These are phyloP conservation scores for Talaromyces funiculosus DNA, from an alignment of 2,329 filamentous ascomycete species.

Conservation along the genomic window DNA sequence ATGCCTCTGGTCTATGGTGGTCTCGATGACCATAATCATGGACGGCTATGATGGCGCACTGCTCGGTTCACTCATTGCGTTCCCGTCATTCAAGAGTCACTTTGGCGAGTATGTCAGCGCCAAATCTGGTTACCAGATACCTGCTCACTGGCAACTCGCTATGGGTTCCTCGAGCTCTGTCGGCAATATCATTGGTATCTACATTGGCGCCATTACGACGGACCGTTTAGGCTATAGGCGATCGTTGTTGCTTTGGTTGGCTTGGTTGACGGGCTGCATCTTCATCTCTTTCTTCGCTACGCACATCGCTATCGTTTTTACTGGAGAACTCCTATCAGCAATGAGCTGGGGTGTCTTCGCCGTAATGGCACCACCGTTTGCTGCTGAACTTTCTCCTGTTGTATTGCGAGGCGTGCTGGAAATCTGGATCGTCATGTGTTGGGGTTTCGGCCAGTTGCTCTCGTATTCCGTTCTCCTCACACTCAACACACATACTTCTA, in stretches of 20 bases:
- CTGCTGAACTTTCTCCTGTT: conserved; percentile 42
- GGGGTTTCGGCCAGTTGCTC: conserved; percentile 47
- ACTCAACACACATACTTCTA: conserved; percentile 41
- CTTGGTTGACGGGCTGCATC: conserved; percentile 44
- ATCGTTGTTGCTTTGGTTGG: conserved; percentile 44
- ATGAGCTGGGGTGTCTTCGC: conserved; percentile 50
- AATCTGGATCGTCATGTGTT: conserved; percentile 44
- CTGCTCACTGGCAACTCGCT: conserved; percentile 12
- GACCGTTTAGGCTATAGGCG: conserved; percentile 11
- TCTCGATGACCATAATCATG: conserved; percentile 89
- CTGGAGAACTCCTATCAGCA: conserved; percentile 47
- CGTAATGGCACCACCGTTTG: conserved; percentile 42
- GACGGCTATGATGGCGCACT: conserved; percentile 81
- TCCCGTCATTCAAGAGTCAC: conserved; percentile 36
- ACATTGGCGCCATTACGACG: conserved; percentile 6
- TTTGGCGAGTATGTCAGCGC: conserved; percentile 30
- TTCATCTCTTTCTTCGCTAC: conserved; percentile 48
- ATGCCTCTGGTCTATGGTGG: conserved; percentile 73
- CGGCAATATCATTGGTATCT: conserved; percentile 14
- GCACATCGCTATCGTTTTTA: conserved; percentile 42
- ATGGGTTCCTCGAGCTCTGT: conserved; percentile 8
- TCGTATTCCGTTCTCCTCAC: conserved; percentile 47
- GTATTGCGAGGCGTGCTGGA: conserved; percentile 42
- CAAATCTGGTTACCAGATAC: conserved; percentile 33
- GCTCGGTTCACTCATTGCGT: conserved; percentile 69